A percentile compares a stretch with the other conserved stretches of the same genome.
Evolutionary conservation across 176 grass and related monocot genomes (phyloP).

Genomic region (Carex cristatella): DNA sequence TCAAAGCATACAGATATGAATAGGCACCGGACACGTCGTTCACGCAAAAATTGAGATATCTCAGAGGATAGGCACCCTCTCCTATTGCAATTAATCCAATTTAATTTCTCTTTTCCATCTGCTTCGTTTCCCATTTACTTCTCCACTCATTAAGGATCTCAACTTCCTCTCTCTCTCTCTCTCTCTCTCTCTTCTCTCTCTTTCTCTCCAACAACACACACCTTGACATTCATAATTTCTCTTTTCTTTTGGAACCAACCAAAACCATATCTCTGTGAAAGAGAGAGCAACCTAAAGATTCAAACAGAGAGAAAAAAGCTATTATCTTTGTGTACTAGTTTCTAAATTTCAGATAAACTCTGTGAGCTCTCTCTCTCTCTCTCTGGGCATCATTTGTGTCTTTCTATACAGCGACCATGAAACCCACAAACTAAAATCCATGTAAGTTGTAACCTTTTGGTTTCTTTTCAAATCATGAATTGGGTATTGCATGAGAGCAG

Average conservation of each 20-base stretch:
- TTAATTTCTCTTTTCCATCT: constrained; percentile 19
- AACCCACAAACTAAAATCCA: not conserved
- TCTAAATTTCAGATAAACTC: not conserved
- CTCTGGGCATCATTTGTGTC: not conserved
- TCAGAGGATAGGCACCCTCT: no score
- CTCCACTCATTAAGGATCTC: constrained; percentile 26
- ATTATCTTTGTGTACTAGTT: not conserved
- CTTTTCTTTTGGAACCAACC: not conserved
- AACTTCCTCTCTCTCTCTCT: not conserved
- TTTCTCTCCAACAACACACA: not conserved
- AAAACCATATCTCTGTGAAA: not conserved
- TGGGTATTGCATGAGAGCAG: constrained; percentile 15
- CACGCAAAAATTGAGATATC: no score
- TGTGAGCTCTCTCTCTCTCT: not conserved
- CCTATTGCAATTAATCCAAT: constrained; percentile 12
- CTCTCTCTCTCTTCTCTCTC: not conserved
- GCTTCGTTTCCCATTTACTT: constrained; percentile 9
- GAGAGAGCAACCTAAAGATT: constrained; percentile 11
- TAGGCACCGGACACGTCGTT: no score
- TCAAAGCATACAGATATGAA: no score
- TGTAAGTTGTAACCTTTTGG: not conserved
- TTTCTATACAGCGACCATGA: not conserved
- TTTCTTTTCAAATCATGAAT: constrained; percentile 21
- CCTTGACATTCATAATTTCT: not conserved
- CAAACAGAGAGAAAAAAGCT: constrained; percentile 1